phyloP scores from a whole-genome alignment of 2,329 filamentous ascomycete genomes.

The Rutstroemia sp. region DNA sequence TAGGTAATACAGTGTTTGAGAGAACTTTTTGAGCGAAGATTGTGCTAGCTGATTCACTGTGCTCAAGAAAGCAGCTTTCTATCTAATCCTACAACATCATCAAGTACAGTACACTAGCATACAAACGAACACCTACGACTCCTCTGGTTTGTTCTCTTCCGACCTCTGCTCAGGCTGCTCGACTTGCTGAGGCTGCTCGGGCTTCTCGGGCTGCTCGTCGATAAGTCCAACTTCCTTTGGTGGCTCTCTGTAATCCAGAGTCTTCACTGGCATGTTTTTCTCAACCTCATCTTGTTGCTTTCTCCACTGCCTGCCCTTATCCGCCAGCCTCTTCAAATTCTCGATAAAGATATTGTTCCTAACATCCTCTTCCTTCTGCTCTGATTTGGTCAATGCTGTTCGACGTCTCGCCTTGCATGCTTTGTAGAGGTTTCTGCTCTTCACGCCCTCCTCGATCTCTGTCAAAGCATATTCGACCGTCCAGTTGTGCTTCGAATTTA shows the following conservation, averaged over 20 bases:
- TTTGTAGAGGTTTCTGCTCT: slow-evolving; percentile 45
- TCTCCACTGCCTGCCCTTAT: slow-evolving; percentile 53
- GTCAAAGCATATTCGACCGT: slow-evolving; percentile 69
- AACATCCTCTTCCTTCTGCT: slow-evolving; percentile 4
- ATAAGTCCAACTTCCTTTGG: slow-evolving; percentile 4
- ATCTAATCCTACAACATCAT: too few relatives aligned
- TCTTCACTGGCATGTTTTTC: slow-evolving; percentile 37
- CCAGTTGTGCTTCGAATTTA: slow-evolving; percentile 51
- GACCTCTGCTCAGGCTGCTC: too few relatives aligned
- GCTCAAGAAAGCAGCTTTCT: too few relatives aligned
- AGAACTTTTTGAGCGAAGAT: too few relatives aligned
- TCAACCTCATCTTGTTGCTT: slow-evolving; percentile 45
- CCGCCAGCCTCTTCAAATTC: slow-evolving; percentile 39
- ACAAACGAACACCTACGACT: too few relatives aligned
- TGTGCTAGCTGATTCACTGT: too few relatives aligned
- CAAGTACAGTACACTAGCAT: too few relatives aligned
- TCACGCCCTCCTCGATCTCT: slow-evolving; percentile 42
- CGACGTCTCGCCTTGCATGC: slow-evolving; percentile 49
- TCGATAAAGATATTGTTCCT: slow-evolving; percentile 25
- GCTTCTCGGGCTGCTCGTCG: background rate
- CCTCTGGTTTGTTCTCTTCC: too few relatives aligned
- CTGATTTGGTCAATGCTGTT: slow-evolving; percentile 29
- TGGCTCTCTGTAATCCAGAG: slow-evolving; percentile 33
- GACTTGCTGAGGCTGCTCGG: too few relatives aligned
- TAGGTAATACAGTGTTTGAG: too few relatives aligned